phyloP scores from a whole-genome alignment of 2,329 filamentous ascomycete genomes.

The Neonectria ditissima region DNA sequence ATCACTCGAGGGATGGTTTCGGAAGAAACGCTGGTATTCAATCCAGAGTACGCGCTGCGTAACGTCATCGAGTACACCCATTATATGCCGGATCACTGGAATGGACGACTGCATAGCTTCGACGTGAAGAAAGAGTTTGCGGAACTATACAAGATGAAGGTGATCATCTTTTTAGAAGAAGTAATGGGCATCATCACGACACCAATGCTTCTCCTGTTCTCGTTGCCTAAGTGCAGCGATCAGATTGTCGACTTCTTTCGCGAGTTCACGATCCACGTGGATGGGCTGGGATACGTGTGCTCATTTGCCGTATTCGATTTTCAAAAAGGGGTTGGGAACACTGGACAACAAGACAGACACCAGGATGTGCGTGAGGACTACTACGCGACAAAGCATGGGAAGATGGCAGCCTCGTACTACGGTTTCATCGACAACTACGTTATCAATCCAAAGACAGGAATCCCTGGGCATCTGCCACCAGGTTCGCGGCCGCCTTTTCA shows the following conservation, averaged over 20 bases:
- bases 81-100: constrained; percentile 91
- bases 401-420: constrained; percentile 98
- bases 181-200: constrained; percentile 92
- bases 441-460: constrained; percentile 76
- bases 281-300: constrained; percentile 94
- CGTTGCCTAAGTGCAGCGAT: constrained; percentile 88
- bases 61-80: constrained; percentile 94
- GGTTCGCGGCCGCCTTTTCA: constrained; percentile 71
- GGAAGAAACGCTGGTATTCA: constrained; percentile 89
- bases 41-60: constrained; percentile 88
- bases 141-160: constrained; percentile 89
- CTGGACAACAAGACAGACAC: constrained; percentile 52
- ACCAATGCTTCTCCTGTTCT: constrained; percentile 88
- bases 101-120: constrained; percentile 88
- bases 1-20: constrained; percentile 85
- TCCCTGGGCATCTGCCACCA: constrained; percentile 70
- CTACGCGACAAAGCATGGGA: constrained; percentile 93
- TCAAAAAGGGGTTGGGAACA: constrained; percentile 76
- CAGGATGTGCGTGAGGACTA: constrained; percentile 89
- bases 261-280: constrained; percentile 96
- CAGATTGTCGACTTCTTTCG: constrained; percentile 97
- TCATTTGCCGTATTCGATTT: constrained; percentile 98
- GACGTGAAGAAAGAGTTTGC: constrained; percentile 94
- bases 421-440: constrained; percentile 95
- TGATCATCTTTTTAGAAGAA: constrained; percentile 92